These are phyloP conservation scores for Singerocomus rubriflavus DNA, from an alignment of 1,284 basidiomycete genomes.

Conservation along the genomic window DNA sequence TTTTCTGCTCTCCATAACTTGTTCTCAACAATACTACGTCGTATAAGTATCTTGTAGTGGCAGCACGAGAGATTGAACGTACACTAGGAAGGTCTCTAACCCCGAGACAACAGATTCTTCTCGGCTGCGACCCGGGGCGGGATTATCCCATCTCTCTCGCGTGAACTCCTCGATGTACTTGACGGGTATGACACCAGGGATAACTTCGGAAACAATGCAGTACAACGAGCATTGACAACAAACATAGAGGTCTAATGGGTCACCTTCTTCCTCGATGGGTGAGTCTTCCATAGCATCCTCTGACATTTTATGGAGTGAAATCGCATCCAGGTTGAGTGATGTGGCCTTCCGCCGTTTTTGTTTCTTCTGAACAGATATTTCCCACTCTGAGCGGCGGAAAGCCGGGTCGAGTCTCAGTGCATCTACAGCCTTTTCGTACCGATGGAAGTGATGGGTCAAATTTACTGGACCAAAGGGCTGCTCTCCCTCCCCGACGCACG, in stretches of 20 bases:
- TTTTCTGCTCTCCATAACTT: conserved; percentile 68
- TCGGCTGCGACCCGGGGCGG: conserved; percentile 39
- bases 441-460: conserved; percentile 76
- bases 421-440: conserved; percentile 65
- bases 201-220: conserved; percentile 62
- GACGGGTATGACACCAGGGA: conserved; percentile 66
- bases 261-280: conserved; percentile 47
- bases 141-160: conserved; percentile 40
- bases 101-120: conserved; percentile 52
- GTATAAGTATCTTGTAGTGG: conserved; percentile 11
- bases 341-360: conserved; percentile 46
- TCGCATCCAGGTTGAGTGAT: conserved; percentile 28
- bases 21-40: conserved; percentile 63
- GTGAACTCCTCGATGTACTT: conserved; percentile 46
- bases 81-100: conserved; percentile 69
- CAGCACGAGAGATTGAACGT: conserved; percentile 5
- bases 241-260: conserved; percentile 68
- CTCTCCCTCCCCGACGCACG: conserved; percentile 51
- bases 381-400: conserved; percentile 59
- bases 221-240: conserved; percentile 80
- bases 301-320: conserved; percentile 32
- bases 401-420: conserved; percentile 60
- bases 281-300: conserved; percentile 33
- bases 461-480: conserved; percentile 49
- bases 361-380: conserved; percentile 45